phyloP scores from a whole-genome alignment of 495 filamentous ascomycete species.

The Bathelium albidoporum region DNA sequence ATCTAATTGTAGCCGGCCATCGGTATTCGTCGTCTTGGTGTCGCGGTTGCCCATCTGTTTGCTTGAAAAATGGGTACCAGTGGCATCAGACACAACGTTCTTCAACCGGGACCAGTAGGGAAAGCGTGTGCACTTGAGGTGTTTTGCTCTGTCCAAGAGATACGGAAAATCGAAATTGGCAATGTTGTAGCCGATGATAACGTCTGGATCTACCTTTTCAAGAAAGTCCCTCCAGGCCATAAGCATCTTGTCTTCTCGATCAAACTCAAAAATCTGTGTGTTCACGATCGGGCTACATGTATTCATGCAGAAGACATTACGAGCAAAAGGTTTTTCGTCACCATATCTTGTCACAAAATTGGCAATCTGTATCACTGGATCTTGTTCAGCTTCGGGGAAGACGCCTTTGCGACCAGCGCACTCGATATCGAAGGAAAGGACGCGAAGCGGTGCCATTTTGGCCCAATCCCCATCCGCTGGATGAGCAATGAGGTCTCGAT shows the following conservation, averaged over 20 bases:
- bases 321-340: slow-evolving; percentile 88
- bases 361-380: slow-evolving; percentile 97
- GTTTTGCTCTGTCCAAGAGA: slow-evolving; percentile 76
- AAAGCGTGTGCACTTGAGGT: slow-evolving; percentile 66
- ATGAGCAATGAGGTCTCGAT: slow-evolving; percentile 74
- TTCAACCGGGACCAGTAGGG: slow-evolving; percentile 75
- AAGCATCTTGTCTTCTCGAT: slow-evolving; percentile 75
- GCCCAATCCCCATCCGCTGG: slow-evolving; percentile 90
- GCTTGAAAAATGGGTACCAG: slow-evolving; percentile 78
- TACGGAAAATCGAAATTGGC: slow-evolving; percentile 99
- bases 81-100: slow-evolving; percentile 52
- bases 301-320: slow-evolving; percentile 92
- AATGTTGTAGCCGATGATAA: slow-evolving; percentile 99
- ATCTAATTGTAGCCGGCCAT: slow-evolving; percentile 87
- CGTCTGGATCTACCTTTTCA: slow-evolving; percentile 84
- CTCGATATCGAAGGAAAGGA: slow-evolving; percentile 97
- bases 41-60: slow-evolving; percentile 99
- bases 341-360: slow-evolving; percentile 95
- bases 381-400: slow-evolving; percentile 82
- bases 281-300: slow-evolving; percentile 87
- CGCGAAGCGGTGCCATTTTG: slow-evolving; percentile 91
- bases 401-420: slow-evolving; percentile 95
- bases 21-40: slow-evolving; percentile 86
- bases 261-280: slow-evolving; percentile 78
- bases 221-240: slow-evolving; percentile 82